phyloP scores from a whole-genome alignment of 208 protist species.

The Strigomonas culicis region DNA sequence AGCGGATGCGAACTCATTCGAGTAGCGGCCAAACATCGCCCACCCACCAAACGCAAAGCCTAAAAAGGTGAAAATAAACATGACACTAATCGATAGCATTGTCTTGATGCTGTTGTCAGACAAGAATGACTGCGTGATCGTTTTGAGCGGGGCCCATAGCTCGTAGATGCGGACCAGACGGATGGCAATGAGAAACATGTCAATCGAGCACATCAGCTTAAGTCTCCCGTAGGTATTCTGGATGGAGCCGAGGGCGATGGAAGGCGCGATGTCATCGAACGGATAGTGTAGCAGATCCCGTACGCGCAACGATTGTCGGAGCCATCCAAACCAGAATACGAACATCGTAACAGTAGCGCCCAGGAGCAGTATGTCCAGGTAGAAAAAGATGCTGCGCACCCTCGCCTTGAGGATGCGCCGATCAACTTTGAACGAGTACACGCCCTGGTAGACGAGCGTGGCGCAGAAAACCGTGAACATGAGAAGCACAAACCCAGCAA shows the following conservation, averaged over 20 bases:
- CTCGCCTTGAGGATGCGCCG: neutral
- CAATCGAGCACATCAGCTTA: neutral
- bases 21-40: constrained; percentile 23
- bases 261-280: neutral
- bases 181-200: constrained; percentile 1
- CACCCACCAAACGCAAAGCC: constrained; percentile 27
- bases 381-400: neutral
- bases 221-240: neutral
- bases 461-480: constrained; percentile 17
- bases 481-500: constrained; percentile 11
- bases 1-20: constrained; percentile 16
- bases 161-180: constrained; percentile 1
- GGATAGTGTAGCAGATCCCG: neutral
- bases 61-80: constrained; percentile 22
- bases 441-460: constrained; percentile 11
- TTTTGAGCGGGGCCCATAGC: constrained; percentile 12
- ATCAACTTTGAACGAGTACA: neutral
- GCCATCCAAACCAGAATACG: constrained; percentile 12
- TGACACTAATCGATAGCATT: constrained; percentile 6
- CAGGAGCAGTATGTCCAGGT: neutral
- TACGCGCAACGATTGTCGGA: no score
- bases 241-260: neutral
- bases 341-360: constrained; percentile 25
- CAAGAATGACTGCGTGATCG: neutral
- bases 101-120: neutral